These are phyloP conservation scores for Cadophora gregata DNA, from an alignment of 2,329 filamentous ascomycete species.

Conservation along the genomic window DNA sequence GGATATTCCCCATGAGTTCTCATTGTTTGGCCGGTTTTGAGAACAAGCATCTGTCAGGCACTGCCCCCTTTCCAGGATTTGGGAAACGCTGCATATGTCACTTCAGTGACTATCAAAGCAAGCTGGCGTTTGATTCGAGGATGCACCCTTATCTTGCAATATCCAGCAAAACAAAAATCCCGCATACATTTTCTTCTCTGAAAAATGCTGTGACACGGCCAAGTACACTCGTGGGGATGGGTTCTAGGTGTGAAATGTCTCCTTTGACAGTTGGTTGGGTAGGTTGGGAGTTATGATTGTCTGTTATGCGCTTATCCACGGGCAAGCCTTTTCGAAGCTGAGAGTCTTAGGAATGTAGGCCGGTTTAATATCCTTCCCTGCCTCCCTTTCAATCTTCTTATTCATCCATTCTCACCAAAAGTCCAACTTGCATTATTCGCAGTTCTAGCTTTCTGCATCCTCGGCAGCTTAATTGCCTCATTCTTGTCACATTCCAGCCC, in stretches of 20 bases:
- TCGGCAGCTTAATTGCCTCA: conserved; percentile 1
- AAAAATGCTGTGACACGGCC: background rate
- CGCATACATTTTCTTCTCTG: conserved; percentile 7
- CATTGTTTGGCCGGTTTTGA: conserved; percentile 1
- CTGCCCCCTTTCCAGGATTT: conserved; percentile 11
- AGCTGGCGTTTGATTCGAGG: conserved; percentile 10
- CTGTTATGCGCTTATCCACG: background rate
- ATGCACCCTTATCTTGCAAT: conserved; percentile 6
- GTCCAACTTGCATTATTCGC: conserved; percentile 7
- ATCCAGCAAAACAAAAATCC: conserved; percentile 10
- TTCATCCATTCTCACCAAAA: conserved; percentile 9
- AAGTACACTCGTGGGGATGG: background rate
- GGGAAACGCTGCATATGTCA: conserved; percentile 1
- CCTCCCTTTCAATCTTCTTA: background rate
- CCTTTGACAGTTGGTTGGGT: background rate
- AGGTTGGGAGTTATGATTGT: background rate
- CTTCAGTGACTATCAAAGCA: conserved; percentile 12
- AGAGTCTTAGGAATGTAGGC: background rate
- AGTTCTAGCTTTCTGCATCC: conserved; percentile 5
- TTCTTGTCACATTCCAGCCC: background rate
- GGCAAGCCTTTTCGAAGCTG: background rate
- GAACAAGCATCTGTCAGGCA: conserved; percentile 17
- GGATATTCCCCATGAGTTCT: background rate
- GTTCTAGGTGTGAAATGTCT: background rate
- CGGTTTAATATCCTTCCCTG: conserved; percentile 11